These are phyloP conservation scores for Biscogniauxia sp. DNA, from an alignment of 2,329 filamentous ascomycete genomes.

Conservation along the genomic window DNA sequence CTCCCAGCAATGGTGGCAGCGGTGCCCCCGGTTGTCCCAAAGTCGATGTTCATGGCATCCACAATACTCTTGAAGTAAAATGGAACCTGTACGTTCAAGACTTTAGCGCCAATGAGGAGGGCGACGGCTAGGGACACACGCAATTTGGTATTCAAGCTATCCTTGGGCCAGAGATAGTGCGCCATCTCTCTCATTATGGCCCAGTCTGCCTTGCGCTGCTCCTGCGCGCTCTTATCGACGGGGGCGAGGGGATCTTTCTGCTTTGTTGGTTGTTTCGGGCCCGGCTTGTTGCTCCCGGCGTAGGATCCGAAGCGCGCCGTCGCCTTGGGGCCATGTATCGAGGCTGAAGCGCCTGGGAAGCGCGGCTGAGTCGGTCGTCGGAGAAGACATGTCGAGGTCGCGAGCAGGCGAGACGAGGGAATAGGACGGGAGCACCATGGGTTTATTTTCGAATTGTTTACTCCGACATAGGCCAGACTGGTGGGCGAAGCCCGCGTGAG, in stretches of 20 bases:
- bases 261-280: slow-evolving; percentile 18
- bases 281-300: slow-evolving; percentile 11
- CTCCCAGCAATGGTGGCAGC: slow-evolving; percentile 85
- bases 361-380: slow-evolving; percentile 7
- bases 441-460: slow-evolving; percentile 14
- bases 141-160: slow-evolving; percentile 76
- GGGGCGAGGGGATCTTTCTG: slow-evolving; percentile 57
- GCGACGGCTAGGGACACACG: slow-evolving; percentile 82
- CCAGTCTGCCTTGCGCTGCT: slow-evolving; percentile 97
- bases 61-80: slow-evolving; percentile 99
- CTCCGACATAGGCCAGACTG: slow-evolving; percentile 20
- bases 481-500: slow-evolving; percentile 21
- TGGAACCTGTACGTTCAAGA: slow-evolving; percentile 94
- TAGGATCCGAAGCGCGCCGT: slow-evolving; percentile 19
- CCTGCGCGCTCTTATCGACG: slow-evolving; percentile 68
- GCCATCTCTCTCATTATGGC: slow-evolving; percentile 98
- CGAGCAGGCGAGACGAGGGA: slow-evolving; percentile 17
- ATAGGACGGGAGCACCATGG: slow-evolving; percentile 8
- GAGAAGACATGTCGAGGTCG: slow-evolving; percentile 21
- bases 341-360: slow-evolving; percentile 2
- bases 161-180: slow-evolving; percentile 92
- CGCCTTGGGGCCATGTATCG: slow-evolving; percentile 8
- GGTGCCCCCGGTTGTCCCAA: slow-evolving; percentile 81
- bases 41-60: slow-evolving; percentile 95
- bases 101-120: slow-evolving; percentile 84